Conservation (phyloP, 371 early-diverging fungal species). For the Mortierella polycephala region DNA sequence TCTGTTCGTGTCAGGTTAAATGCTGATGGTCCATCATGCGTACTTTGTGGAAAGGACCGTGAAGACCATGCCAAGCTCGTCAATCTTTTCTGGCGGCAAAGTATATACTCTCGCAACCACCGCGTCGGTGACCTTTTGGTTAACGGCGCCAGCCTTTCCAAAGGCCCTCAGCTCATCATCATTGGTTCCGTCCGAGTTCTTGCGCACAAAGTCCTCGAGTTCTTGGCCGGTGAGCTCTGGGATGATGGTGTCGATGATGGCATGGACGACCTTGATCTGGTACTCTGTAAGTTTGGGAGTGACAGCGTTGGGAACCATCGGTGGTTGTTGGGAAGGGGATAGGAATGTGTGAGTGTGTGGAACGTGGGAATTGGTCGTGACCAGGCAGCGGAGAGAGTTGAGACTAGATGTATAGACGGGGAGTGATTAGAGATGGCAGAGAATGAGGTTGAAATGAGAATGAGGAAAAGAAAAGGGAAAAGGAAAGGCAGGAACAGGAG, state of each 20-base stretch:
- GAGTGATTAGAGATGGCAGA: not conserved
- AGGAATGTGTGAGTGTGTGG: not conserved
- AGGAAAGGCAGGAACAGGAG: not conserved
- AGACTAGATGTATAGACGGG: not conserved
- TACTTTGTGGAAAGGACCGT: conserved; percentile 53
- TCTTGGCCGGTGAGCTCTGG: conserved; percentile 54
- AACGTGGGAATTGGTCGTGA: too few relatives aligned
- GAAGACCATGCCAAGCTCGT: conserved; percentile 48
- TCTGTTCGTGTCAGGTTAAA: not conserved
- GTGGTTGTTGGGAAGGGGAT: not conserved
- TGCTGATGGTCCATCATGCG: not conserved
- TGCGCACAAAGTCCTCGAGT: conserved; percentile 43
- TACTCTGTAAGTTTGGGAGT: conserved; percentile 48
- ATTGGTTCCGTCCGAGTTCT: conserved; percentile 45
- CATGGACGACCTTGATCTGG: conserved; percentile 57
- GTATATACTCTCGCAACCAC: conserved; percentile 33
- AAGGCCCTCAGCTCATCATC: conserved; percentile 38
- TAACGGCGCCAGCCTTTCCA: conserved; percentile 40
- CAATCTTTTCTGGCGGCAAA: conserved; percentile 43
- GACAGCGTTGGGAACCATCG: conserved; percentile 16
- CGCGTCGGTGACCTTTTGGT: conserved; percentile 24
- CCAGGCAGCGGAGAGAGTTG: not conserved
- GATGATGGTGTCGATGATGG: conserved; percentile 62
- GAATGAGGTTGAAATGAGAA: not conserved
- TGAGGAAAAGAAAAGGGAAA: not conserved